A percentile compares a stretch with the other conserved stretches of the same genome.
Conservation (phyloP, 768 basidiomycete genomes). For the Sistotremastrum suecicum region DNA sequence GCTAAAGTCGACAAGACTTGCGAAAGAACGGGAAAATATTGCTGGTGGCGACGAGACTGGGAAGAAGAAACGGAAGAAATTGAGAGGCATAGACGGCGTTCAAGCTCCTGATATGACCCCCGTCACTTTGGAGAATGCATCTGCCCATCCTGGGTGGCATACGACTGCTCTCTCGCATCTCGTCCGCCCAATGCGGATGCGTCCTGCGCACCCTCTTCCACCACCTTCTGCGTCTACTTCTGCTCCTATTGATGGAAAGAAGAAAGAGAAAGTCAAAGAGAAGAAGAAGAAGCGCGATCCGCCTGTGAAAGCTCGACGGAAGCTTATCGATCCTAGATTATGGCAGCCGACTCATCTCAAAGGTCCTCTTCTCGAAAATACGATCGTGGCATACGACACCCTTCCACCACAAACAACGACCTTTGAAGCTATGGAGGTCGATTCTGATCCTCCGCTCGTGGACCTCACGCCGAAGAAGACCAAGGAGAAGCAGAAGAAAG, state of each 20-base stretch:
- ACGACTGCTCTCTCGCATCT: constrained; percentile 53
- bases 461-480: not conserved
- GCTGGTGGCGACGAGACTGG: constrained; percentile 7
- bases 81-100: constrained; percentile 19
- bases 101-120: constrained; percentile 52
- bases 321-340: constrained; percentile 57
- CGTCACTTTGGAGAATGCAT: constrained; percentile 43
- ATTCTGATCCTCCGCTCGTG: not conserved
- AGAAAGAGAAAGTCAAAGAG: constrained; percentile 25
- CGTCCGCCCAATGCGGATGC: constrained; percentile 53
- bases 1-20: constrained; percentile 15
- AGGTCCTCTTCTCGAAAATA: constrained; percentile 46
- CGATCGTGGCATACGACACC: constrained; percentile 1
- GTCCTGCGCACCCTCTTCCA: constrained; percentile 49
- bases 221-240: constrained; percentile 9
- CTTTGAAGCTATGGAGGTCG: constrained; percentile 1
- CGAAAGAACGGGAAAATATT: constrained; percentile 20
- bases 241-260: constrained; percentile 3
- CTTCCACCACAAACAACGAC: not conserved
- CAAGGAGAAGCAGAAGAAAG: not conserved
- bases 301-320: constrained; percentile 40
- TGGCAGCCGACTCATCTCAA: constrained; percentile 61
- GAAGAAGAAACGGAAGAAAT: constrained; percentile 2
- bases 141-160: constrained; percentile 46
- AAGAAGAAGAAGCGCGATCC: constrained; percentile 32